Evolutionary conservation across 2,329 filamentous ascomycete species (phyloP).

Genomic region (Botrytis paeoniae): DNA sequence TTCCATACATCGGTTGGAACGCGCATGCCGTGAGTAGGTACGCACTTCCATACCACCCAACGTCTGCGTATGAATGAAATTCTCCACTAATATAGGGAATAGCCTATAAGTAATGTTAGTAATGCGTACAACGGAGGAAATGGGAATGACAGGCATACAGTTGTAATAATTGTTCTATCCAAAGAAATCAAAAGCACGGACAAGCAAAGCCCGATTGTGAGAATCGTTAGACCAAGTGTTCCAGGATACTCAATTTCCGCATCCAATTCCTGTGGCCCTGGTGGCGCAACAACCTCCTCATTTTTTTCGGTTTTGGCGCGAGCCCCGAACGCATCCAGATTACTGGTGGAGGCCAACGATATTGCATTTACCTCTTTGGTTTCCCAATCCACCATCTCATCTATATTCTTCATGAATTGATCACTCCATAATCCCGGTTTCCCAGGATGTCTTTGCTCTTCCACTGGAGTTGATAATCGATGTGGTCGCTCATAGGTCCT

Average conservation of each 20-base stretch:
- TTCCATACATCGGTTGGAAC: slow-evolving; percentile 44
- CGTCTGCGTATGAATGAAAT: not conserved
- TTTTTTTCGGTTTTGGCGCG: not conserved
- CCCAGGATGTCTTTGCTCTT: slow-evolving; percentile 25
- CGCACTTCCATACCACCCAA: slow-evolving; percentile 49
- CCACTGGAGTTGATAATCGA: slow-evolving; percentile 20
- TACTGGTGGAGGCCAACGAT: not conserved
- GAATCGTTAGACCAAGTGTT: slow-evolving; percentile 29
- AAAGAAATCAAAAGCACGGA: slow-evolving; percentile 34
- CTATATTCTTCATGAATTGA: not conserved
- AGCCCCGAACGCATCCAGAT: not conserved
- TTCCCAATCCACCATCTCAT: not conserved
- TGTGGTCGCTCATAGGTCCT: not conserved
- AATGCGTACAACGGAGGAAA: slow-evolving; percentile 39
- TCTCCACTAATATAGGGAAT: slow-evolving; percentile 36
- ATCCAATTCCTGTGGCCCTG: not conserved
- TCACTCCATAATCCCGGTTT: slow-evolving; percentile 17
- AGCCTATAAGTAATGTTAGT: slow-evolving; percentile 42
- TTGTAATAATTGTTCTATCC: slow-evolving; percentile 41
- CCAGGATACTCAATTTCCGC: slow-evolving; percentile 14
- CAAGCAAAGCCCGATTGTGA: slow-evolving; percentile 34
- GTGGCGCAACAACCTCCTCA: not conserved
- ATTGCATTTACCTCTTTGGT: not conserved
- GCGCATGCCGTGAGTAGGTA: slow-evolving; percentile 47
- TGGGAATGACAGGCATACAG: slow-evolving; percentile 39